A percentile compares a stretch with the other conserved stretches of the same genome.
These are phyloP conservation scores for Aspergillus clavatus DNA, from an alignment of 2,329 filamentous ascomycete species.

Conservation along the genomic window DNA sequence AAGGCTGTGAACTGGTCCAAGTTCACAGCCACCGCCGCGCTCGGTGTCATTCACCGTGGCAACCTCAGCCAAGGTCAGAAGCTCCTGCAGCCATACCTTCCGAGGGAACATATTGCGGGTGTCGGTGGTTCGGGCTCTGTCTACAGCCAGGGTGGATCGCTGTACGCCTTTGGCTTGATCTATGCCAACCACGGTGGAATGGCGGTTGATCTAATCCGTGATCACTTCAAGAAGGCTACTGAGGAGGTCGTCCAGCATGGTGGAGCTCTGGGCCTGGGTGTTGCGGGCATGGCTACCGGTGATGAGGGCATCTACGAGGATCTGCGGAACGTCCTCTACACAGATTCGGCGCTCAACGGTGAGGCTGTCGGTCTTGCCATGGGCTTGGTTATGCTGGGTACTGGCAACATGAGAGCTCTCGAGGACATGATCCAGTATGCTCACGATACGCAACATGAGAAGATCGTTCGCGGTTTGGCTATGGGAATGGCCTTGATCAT, in stretches of 20 bases:
- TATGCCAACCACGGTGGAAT: constrained; percentile 96
- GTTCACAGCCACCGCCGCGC: constrained; percentile 91
- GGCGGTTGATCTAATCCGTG: constrained; percentile 53
- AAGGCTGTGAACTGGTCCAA: constrained; percentile 99
- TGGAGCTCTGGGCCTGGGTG: constrained; percentile 88
- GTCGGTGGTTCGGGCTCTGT: constrained; percentile 75
- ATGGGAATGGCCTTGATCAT: constrained; percentile 98
- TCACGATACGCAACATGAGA: constrained; percentile 97
- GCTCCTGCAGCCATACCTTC: constrained; percentile 89
- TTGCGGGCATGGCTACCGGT: constrained; percentile 95
- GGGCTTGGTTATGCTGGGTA: constrained; percentile 97
- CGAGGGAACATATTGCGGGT: constrained; percentile 57
- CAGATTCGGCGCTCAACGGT: constrained; percentile 92
- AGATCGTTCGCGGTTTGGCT: constrained; percentile 92
- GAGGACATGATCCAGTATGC: constrained; percentile 98
- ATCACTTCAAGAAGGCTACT: constrained; percentile 47
- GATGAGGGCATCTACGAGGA: constrained; percentile 87
- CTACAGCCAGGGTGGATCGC: constrained; percentile 91
- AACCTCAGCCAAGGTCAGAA: constrained; percentile 92
- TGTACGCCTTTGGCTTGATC: constrained; percentile 92
- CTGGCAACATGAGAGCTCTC: constrained; percentile 87
- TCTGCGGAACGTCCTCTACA: constrained; percentile 81
- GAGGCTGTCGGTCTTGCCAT: constrained; percentile 94
- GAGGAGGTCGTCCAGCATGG: constrained; percentile 91
- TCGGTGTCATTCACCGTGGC: constrained; percentile 93